Conservation (phyloP, 768 basidiomycete genomes). For the Boletellus sp. region DNA sequence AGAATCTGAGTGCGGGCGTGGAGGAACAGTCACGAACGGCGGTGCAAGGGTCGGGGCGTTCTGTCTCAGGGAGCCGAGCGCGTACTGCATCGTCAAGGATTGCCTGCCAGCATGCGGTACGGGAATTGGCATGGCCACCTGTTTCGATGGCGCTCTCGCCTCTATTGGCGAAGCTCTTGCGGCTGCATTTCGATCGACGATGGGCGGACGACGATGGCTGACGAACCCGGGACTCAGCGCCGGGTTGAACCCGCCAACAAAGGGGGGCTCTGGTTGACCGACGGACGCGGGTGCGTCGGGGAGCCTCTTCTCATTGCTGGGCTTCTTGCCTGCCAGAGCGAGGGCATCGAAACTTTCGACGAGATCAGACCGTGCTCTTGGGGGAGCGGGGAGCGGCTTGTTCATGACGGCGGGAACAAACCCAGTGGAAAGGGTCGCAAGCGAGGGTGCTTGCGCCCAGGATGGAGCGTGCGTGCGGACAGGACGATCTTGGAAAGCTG, state of each 20-base stretch:
- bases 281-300: conserved; percentile 1
- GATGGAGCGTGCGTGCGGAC: neutral
- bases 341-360: conserved; percentile 33
- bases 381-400: conserved; percentile 12
- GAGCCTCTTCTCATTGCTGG: conserved; percentile 10
- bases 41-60: conserved; percentile 17
- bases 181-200: conserved; percentile 5
- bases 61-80: conserved; percentile 16
- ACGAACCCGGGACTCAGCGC: conserved; percentile 11
- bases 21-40: conserved; percentile 15
- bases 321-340: conserved; percentile 25
- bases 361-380: conserved; percentile 26
- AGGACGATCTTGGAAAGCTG: conserved; percentile 17
- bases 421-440: conserved; percentile 9
- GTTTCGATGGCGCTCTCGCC: conserved; percentile 7
- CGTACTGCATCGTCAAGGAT: conserved; percentile 21
- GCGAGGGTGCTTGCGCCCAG: conserved; percentile 8
- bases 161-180: no score
- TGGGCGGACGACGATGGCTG: conserved; percentile 4
- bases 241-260: conserved; percentile 50
- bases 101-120: conserved; percentile 22
- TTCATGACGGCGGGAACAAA: conserved; percentile 17
- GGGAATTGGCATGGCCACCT: conserved; percentile 31
- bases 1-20: conserved; percentile 35
- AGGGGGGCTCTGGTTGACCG: conserved; percentile 17